phyloP scores from a whole-genome alignment of 768 basidiomycete species.

The Calocera cornea region DNA sequence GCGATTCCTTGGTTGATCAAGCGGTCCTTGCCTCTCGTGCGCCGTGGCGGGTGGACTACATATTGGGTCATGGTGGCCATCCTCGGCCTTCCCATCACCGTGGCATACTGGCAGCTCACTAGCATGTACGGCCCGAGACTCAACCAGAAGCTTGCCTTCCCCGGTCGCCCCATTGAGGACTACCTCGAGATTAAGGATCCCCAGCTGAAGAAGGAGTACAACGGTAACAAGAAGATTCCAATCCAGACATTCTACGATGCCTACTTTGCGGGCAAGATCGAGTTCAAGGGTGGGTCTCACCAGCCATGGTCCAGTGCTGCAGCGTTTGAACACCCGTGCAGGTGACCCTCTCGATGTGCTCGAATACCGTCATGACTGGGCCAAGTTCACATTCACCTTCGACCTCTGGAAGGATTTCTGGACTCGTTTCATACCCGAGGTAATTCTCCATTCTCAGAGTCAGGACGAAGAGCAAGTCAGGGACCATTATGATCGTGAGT shows the following conservation, averaged over 20 bases:
- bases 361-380: slow-evolving; percentile 94
- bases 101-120: slow-evolving; percentile 83
- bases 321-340: slow-evolving; percentile 21
- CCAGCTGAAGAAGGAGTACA: slow-evolving; percentile 65
- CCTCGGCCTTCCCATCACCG: slow-evolving; percentile 58
- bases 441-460: slow-evolving; percentile 73
- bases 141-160: slow-evolving; percentile 75
- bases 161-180: slow-evolving; percentile 71
- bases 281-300: slow-evolving; percentile 67
- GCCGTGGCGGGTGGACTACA: slow-evolving; percentile 70
- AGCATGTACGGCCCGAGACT: slow-evolving; percentile 66
- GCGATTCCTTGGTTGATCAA: slow-evolving; percentile 76
- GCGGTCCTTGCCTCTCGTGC: slow-evolving; percentile 65
- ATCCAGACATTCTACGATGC: slow-evolving; percentile 97
- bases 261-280: slow-evolving; percentile 90
- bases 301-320: neutral
- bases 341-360: slow-evolving; percentile 87
- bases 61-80: slow-evolving; percentile 69
- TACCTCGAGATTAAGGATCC: slow-evolving; percentile 85
- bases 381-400: slow-evolving; percentile 76
- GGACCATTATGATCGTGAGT: slow-evolving; percentile 74
- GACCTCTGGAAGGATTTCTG: slow-evolving; percentile 93
- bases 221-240: slow-evolving; percentile 81
- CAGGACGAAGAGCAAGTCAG: slow-evolving; percentile 96
- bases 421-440: slow-evolving; percentile 76